Evolutionary conservation across 441 rosid species (phyloP), one percentile per base, ranked within the genome.

Genomic region (Capsella rubella): DNA sequence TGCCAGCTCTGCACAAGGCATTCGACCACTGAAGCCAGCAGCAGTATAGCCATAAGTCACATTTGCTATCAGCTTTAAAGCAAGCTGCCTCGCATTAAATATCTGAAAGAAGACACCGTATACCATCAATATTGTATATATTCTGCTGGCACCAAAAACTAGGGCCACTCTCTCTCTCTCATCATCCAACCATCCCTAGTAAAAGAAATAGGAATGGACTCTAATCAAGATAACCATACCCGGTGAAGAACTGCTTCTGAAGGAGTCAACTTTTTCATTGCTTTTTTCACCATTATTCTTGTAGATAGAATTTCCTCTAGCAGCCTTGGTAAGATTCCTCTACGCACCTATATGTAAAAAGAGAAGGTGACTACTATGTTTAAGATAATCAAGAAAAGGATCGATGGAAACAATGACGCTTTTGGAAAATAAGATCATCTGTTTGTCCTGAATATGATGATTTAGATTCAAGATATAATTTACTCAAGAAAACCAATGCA

Each of bases 1-100:
- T 54, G 99, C 97, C 88, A 95, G 88, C 89, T 95, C 97, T 46
- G 97, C 97, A 86, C 97, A 95, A 46, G 99, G 99, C 99, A 95
- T 95, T 74, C 98, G 98, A 65, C 98, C 99, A 78, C 99, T 95
- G 83, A 93, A 95, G 73, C 99, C 99, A 82, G 98, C 98, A 78
- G 99, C 99, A 35, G 99, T 90, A 78, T 93, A 95, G 63, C 99
- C 99, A 82, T 95, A 95, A 5, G 99, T 95, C 71, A 95, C 99
- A 79, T 95, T 95, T 75, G 98, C 92, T 81, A 95, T 93, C 78
- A 95, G 88, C 91, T 95, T 95, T 80, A 95, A 79, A 81, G 99
- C 99, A 82, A 95, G 99, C 83, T 95, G 99, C 67, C 99, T 90
- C 51, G 99, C 96, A 83, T 95, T 87, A 69, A 91, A 84, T 85